Evolutionary conservation across 208 protist species (phyloP).

Genomic region (Herpetomonas samuelpessoai): DNA sequence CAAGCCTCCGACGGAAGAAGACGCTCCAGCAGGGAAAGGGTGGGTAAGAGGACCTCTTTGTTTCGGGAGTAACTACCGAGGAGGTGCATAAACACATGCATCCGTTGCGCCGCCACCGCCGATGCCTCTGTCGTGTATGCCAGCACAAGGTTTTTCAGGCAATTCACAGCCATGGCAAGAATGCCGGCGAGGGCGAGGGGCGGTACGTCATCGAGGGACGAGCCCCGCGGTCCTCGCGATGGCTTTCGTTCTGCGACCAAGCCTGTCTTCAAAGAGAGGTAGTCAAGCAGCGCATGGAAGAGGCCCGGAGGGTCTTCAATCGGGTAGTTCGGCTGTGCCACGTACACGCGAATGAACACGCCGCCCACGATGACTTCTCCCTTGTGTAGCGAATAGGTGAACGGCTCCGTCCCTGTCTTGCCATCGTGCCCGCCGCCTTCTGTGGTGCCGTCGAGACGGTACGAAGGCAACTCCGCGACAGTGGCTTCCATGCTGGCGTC

Average conservation of each 20-base stretch:
- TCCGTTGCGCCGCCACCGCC: neutral
- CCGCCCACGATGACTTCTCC: slow-evolving; percentile 82
- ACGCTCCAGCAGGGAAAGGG: neutral
- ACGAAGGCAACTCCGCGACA: slow-evolving; percentile 17
- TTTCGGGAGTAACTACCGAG: neutral
- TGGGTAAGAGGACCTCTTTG: neutral
- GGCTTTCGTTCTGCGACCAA: neutral
- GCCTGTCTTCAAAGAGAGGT: slow-evolving; percentile 28
- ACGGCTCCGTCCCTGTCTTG: slow-evolving; percentile 16
- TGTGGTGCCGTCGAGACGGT: slow-evolving; percentile 6
- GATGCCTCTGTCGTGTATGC: neutral
- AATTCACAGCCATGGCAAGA: neutral
- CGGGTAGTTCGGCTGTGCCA: slow-evolving; percentile 70
- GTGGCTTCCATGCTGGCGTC: slow-evolving; percentile 39
- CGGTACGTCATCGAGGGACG: neutral
- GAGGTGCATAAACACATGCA: neutral
- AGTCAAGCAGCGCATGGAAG: slow-evolving; percentile 44
- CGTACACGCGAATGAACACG: slow-evolving; percentile 89
- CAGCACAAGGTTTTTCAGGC: neutral
- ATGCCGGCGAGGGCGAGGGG: neutral
- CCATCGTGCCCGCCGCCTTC: slow-evolving; percentile 1
- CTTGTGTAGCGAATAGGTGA: slow-evolving; percentile 63
- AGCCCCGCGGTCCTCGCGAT: neutral
- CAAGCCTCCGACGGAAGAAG: neutral
- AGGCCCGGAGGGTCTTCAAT: slow-evolving; percentile 76